Evolutionary conservation across 257 asterid genomes (phyloP).

Genomic region (Scutellaria minor): DNA sequence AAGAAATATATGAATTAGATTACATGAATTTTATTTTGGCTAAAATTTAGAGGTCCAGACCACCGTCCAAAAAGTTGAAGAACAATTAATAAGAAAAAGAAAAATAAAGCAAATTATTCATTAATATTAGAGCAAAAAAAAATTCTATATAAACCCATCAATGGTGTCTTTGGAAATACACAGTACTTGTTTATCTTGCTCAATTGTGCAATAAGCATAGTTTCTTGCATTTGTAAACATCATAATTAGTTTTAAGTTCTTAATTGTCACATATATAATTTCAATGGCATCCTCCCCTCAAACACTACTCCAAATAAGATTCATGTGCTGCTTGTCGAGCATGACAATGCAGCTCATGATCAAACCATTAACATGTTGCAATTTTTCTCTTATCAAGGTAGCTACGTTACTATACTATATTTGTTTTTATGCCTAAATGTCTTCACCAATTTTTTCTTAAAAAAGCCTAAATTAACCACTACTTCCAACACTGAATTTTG

Average conservation of each 20-base stretch:
- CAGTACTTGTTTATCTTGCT: no score
- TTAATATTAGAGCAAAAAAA: neutral
- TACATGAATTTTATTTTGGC: constrained; percentile 6
- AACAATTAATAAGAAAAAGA: neutral
- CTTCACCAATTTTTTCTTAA: no score
- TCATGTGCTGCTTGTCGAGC: constrained; percentile 37
- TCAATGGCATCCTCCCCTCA: neutral
- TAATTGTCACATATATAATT: no score
- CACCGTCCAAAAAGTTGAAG: constrained; percentile 22
- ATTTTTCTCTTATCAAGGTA: constrained; percentile 37
- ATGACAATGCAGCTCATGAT: constrained; percentile 30
- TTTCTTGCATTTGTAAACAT: no score
- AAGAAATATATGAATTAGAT: neutral
- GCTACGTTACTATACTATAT: neutral
- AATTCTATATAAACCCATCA: constrained; percentile 25
- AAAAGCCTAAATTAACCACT: no score
- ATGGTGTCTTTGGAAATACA: neutral
- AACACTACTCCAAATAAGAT: constrained; percentile 27
- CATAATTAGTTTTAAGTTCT: no score
- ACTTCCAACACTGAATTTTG: no score
- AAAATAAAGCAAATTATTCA: neutral
- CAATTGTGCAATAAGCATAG: no score
- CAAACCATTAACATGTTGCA: constrained; percentile 24
- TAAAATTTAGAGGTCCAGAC: neutral
- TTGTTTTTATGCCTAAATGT: no score